Conservation (phyloP, 306 rosid genomes). For the Acacia acuminata region DNA sequence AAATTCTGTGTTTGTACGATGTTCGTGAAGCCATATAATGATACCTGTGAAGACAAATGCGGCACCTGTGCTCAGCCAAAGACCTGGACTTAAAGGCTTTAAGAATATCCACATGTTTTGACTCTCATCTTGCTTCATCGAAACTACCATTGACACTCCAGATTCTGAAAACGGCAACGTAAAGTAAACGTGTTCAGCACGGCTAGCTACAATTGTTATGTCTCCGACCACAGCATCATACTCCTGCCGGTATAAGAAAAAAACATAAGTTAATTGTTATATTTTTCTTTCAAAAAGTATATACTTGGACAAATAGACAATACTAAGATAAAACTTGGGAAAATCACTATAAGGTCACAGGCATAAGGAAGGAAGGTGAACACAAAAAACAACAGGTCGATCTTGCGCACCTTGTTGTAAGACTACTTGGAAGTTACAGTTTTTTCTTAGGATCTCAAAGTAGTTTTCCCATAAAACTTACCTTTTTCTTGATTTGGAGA, state of each 20-base stretch:
- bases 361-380: no score
- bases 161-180: constrained; percentile 45
- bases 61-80: constrained; percentile 36
- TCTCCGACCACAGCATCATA: constrained; percentile 49
- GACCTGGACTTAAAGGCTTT: constrained; percentile 44
- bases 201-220: constrained; percentile 41
- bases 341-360: no score
- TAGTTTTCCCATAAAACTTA: no score
- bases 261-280: background rate
- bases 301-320: no score
- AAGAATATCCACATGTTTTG: constrained; percentile 49
- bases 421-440: background rate
- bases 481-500: background rate
- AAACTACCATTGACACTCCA: constrained; percentile 46
- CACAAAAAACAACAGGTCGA: no score
- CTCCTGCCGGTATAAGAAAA: background rate
- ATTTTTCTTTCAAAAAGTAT: no score
- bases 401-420: no score
- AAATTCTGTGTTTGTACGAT: constrained; percentile 34
- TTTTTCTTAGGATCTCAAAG: no score
- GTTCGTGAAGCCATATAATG: constrained; percentile 44
- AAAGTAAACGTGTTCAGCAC: constrained; percentile 43
- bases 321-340: no score
- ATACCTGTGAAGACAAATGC: constrained; percentile 38
- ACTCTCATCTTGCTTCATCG: constrained; percentile 21